Evolutionary conservation across 2,329 filamentous ascomycete species (phyloP), one percentile per base, ranked within the genome.

Genomic region (Colletotrichum phormii): DNA sequence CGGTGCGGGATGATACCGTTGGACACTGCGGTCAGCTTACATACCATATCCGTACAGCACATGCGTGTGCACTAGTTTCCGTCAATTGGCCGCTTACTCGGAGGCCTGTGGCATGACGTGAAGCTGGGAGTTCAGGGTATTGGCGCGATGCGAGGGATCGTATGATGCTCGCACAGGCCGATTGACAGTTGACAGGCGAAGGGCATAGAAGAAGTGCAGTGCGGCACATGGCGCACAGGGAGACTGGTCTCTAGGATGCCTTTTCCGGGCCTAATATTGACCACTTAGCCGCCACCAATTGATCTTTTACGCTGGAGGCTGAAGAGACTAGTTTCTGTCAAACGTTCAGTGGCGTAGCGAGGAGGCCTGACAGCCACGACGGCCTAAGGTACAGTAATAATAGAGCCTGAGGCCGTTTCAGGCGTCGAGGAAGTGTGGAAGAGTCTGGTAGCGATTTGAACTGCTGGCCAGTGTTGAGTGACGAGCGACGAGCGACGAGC

Each of bases 21-120:
- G 31, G 7, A 65, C 3, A 42, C 49, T 35, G 68, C 68, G 2
- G 68, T 63, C 64, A 67, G 68, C 68, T 67, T 60, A 62, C 55
- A 13, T 15, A 29, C 26, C 26, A 29, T 29, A 29, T 29, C 26
- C 26, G 26, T 29, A 15, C 51, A 26, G 46, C 62, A 37, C 31
- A 51, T 63, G 49, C 29, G 53, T 13, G 49, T 51, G 51, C 13
- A 37, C 29, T 7, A 53, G 29, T 37, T 22, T 6, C 29, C 29
- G 66, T 37, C 18, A 58, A 51, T 57, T n/a, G 26, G 31, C 29
- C 54, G 54, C 18, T n/a, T 18, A 33, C 29, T n/a, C 5, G 18
- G 29, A 58, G 54, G 29, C 15, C 18, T 4, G 12, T 60, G 33
- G 13, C 33, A 60, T 24, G 51, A 54, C 57, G 33, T 22, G 18